These are phyloP conservation scores for Cercophora scortea DNA, from an alignment of 495 filamentous ascomycete genomes.

Conservation along the genomic window DNA sequence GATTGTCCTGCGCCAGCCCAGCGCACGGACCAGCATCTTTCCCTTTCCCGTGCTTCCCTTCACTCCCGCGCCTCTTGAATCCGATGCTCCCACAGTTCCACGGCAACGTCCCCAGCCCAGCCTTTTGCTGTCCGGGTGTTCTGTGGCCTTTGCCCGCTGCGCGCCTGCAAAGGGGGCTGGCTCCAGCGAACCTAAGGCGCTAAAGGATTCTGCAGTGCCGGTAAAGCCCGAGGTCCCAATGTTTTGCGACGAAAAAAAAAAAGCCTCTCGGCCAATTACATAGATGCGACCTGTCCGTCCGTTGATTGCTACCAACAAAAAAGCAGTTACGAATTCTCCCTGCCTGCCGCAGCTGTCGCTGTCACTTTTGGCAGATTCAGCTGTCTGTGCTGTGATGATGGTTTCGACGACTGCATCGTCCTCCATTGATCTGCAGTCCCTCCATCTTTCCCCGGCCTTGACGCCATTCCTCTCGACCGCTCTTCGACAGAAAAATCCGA, in stretches of 20 bases:
- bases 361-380: too few species aligned
- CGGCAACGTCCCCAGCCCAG: conserved; percentile 13
- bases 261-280: background rate
- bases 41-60: too few species aligned
- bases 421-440: too few species aligned
- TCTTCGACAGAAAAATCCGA: too few species aligned
- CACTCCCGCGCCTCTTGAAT: too few species aligned
- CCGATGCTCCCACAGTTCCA: conserved; percentile 2
- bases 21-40: conserved; percentile 17
- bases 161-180: background rate
- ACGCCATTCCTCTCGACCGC: too few species aligned
- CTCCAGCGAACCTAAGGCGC: conserved; percentile 7
- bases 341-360: too few species aligned
- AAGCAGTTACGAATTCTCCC: too few species aligned
- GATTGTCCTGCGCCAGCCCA: background rate
- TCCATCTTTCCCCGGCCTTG: too few species aligned
- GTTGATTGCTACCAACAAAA: too few species aligned
- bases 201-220: conserved; percentile 19
- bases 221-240: conserved; percentile 26
- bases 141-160: background rate
- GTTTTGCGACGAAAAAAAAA: conserved; percentile 1
- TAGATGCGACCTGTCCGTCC: background rate
- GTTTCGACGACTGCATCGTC: too few species aligned
- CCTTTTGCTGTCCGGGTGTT: conserved; percentile 8
- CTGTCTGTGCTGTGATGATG: too few species aligned